phyloP scores from a whole-genome alignment of 768 basidiomycete genomes.

The Leccinum rimulosum region DNA sequence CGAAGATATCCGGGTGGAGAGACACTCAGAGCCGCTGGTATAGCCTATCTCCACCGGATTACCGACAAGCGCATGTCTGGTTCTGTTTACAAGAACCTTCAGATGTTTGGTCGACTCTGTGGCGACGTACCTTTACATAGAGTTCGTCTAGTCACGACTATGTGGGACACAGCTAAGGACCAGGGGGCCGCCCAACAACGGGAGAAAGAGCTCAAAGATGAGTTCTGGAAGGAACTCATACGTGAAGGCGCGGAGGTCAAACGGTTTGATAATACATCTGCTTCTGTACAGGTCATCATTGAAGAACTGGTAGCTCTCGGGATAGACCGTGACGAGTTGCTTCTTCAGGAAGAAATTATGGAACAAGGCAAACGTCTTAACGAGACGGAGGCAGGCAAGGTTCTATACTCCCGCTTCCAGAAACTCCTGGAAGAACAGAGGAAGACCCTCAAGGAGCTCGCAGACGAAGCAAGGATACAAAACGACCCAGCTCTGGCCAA shows the following conservation, averaged over 20 bases:
- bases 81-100: slow-evolving; percentile 29
- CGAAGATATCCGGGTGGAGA: slow-evolving; percentile 7
- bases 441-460: slow-evolving; percentile 12
- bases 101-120: slow-evolving; percentile 35
- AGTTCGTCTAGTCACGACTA: slow-evolving; percentile 37
- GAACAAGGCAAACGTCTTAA: slow-evolving; percentile 12
- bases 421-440: slow-evolving; percentile 17
- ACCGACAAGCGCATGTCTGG: slow-evolving; percentile 35
- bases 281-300: slow-evolving; percentile 3
- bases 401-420: slow-evolving; percentile 17
- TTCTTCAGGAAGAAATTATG: slow-evolving; percentile 23
- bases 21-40: slow-evolving; percentile 23
- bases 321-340: no score
- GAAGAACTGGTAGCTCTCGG: background rate
- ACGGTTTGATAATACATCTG: background rate
- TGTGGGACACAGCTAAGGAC: slow-evolving; percentile 34
- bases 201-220: slow-evolving; percentile 24
- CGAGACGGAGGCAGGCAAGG: slow-evolving; percentile 23
- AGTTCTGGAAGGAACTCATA: slow-evolving; percentile 24
- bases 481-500: slow-evolving; percentile 10
- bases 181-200: background rate
- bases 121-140: slow-evolving; percentile 29
- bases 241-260: background rate
- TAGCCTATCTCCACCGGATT: slow-evolving; percentile 36
- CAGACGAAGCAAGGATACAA: slow-evolving; percentile 15